phyloP scores from a whole-genome alignment of 2,329 filamentous ascomycete species.

The Cordyceps militaris region DNA sequence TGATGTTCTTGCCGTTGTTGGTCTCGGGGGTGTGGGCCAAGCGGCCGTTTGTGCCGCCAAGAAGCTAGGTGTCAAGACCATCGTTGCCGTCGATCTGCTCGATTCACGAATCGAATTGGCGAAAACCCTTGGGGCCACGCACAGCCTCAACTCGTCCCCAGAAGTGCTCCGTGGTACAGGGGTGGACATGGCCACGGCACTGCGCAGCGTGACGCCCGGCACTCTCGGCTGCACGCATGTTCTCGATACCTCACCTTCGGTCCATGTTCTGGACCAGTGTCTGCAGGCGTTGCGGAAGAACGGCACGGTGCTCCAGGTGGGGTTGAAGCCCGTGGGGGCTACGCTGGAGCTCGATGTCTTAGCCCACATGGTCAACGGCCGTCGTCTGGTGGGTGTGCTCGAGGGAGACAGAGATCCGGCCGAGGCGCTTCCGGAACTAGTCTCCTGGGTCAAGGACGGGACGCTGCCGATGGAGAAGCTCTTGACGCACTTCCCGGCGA shows the following conservation, averaged over 20 bases:
- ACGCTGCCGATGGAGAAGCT: slow-evolving; percentile 1
- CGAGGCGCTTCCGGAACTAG: background rate
- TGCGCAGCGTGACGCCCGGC: background rate
- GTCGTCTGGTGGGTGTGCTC: slow-evolving; percentile 3
- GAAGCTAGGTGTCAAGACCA: background rate
- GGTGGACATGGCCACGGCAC: background rate
- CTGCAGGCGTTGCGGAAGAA: background rate
- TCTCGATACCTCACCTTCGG: slow-evolving; percentile 3
- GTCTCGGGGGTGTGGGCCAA: slow-evolving; percentile 4
- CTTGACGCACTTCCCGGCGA: background rate
- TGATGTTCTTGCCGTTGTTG: background rate
- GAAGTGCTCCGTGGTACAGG: background rate
- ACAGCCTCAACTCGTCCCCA: background rate
- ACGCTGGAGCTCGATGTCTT: background rate
- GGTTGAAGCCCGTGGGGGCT: slow-evolving; percentile 1
- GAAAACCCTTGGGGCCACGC: background rate
- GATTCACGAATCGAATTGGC: background rate
- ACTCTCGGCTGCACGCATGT: slow-evolving; percentile 2
- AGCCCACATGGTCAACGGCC: slow-evolving; percentile 2
- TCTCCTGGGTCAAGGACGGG: slow-evolving; percentile 5
- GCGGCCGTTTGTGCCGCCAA: background rate
- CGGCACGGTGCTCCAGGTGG: slow-evolving; percentile 4
- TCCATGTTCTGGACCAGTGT: background rate
- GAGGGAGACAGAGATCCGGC: slow-evolving; percentile 1
- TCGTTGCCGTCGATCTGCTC: slow-evolving; percentile 3